Conservation (phyloP, 345 rosid genomes). For the Citrus inodora region DNA sequence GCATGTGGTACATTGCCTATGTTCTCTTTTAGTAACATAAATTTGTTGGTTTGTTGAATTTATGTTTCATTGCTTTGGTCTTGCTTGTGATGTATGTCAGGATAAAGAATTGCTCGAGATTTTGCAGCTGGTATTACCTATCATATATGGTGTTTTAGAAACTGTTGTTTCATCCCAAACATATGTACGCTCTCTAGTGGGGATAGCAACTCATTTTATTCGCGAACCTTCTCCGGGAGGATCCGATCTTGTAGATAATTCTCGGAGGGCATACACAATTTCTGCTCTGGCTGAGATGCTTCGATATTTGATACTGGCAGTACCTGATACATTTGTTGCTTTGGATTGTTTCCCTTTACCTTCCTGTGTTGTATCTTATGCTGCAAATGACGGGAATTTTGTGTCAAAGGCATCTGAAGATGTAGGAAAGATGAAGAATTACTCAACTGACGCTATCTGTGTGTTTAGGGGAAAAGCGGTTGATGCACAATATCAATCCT, state of each 20-base stretch:
- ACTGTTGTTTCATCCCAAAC: conserved; percentile 80
- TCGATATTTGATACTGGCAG: conserved; percentile 80
- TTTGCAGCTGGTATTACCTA: conserved; percentile 85
- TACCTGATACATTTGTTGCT: conserved; percentile 94
- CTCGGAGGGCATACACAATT: conserved; percentile 85
- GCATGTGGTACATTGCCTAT: background rate
- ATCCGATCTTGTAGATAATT: conserved; percentile 92
- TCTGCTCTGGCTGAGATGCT: conserved; percentile 93
- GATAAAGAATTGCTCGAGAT: conserved; percentile 78
- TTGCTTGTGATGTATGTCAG: conserved; percentile 44
- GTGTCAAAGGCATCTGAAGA: conserved; percentile 68
- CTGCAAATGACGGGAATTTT: conserved; percentile 63
- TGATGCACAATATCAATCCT: conserved; percentile 71
- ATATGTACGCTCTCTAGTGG: conserved; percentile 72
- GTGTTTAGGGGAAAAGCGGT: conserved; percentile 56
- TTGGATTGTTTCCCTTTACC: conserved; percentile 96
- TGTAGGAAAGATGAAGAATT: conserved; percentile 53
- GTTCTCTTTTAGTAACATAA: background rate
- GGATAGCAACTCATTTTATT: conserved; percentile 75
- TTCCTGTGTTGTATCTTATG: conserved; percentile 60
- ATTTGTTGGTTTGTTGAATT: background rate
- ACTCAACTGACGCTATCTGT: conserved; percentile 44
- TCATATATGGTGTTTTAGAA: conserved; percentile 84
- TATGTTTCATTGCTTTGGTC: conserved; percentile 7
- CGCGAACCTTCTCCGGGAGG: conserved; percentile 89